Base-by-base conservation (phyloP, 768 basidiomycete genomes). In the Lepiota venenata region DNA sequence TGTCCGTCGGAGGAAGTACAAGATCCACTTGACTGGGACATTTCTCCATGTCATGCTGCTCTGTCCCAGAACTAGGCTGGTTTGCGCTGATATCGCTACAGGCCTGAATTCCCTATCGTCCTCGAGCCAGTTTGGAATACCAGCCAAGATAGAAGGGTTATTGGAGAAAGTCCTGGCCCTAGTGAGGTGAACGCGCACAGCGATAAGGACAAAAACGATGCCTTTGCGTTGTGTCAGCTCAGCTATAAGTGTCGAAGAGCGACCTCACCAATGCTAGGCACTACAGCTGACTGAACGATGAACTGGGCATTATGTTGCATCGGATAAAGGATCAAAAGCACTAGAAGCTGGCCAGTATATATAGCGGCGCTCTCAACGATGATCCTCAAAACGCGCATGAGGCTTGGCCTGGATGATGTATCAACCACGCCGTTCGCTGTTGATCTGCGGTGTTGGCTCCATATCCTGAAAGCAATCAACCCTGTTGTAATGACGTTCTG, bases 301-400 rank as follows among this genome's bases (percentile, higher is more conserved):
- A 61, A 60, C 41, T 67, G 66, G 9, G 64, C 64, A 25, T 62
- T 61, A 47, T 63, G 58, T 18, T 58, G 47, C 29, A 61, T 35
- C 12, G 64, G 62, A 42, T 64, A 65, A 1, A 70, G 56, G 18
- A 69, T 60, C 27, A 69, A 63, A 10, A 68, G 57, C 35, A 68
- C 38, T 29, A 69, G 55, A 11, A 66, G 50, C 39, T 67, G 57
- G 8, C 67, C 35, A 4, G 67, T 67, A 51, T 69, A 70, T 16
- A 69, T 56, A 53, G 63, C 60, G 1, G 69, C 69, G 46, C 69
- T 70, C 48, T 70, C 69, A 36, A 70, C 52, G 8, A 70, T 56
- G 35, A 70, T 67, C n/a, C 65, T 61, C 39, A 66, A 53, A 25
- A 69, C 50, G 11, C 47, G 55, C 4, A 67, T 48, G n/a, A 69